A percentile compares a stretch with the other conserved stretches of the same genome.
Evolutionary conservation across 768 basidiomycete species (phyloP).

Genomic region (Trametes gibbosa): DNA sequence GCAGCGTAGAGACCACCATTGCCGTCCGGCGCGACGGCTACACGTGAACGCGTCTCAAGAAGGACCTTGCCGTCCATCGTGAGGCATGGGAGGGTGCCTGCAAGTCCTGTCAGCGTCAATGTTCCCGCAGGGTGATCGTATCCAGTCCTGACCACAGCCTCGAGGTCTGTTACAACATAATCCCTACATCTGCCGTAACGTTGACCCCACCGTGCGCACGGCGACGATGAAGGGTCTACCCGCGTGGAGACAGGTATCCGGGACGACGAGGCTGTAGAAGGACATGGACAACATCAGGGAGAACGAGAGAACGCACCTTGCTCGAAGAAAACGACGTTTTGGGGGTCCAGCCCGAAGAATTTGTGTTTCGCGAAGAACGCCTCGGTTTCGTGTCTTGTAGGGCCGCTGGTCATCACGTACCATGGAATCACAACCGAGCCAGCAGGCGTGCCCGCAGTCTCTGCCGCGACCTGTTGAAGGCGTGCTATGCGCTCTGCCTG

Average conservation of each 20-base stretch:
- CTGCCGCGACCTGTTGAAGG: constrained; percentile 73
- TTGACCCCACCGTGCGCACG: not conserved
- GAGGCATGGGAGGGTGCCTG: constrained; percentile 94
- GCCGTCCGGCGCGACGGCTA: constrained; percentile 97
- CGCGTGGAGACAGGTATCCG: not conserved
- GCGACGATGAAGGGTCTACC: not conserved
- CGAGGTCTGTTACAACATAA: not conserved
- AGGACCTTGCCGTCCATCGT: constrained; percentile 92
- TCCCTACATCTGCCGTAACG: not conserved
- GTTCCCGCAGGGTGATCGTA: not conserved
- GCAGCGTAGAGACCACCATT: constrained; percentile 98
- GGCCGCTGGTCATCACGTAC: constrained; percentile 99
- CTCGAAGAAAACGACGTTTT: constrained; percentile 91
- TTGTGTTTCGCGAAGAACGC: constrained; percentile 73
- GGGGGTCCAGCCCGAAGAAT: constrained; percentile 77
- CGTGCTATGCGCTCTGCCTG: constrained; percentile 95
- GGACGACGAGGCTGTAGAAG: not conserved
- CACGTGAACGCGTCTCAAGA: constrained; percentile 69
- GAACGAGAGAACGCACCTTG: constrained; percentile 62
- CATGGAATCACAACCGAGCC: constrained; percentile 81
- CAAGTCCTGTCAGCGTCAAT: not conserved
- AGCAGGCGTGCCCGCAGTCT: constrained; percentile 45
- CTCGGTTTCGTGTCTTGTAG: constrained; percentile 86
- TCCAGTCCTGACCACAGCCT: not conserved
- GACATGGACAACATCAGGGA: not conserved